Percentiles rank a stretch among this genome's conserved stretches.
Conservation (phyloP, 2,329 filamentous ascomycete species). For the Tolypocladium paradoxum region DNA sequence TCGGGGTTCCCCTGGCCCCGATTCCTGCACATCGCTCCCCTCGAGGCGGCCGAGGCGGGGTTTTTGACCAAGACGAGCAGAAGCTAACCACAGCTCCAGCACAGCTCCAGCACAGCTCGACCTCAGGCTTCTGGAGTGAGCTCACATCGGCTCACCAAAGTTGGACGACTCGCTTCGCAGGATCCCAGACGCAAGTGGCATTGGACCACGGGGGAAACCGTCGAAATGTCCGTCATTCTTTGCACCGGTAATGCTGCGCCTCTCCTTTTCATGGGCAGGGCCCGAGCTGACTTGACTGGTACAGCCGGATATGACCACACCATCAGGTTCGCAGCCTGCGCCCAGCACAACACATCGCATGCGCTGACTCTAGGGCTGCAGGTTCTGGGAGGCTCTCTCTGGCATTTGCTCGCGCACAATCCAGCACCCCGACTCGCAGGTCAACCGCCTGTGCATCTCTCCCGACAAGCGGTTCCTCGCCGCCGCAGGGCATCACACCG, state of each 20-base stretch:
- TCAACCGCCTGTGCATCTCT: constrained; percentile 96
- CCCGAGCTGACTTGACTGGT: constrained; percentile 10
- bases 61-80: neutral
- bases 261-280: neutral
- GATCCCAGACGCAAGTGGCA: neutral
- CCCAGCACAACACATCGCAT: neutral
- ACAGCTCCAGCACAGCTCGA: neutral
- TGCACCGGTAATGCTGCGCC: constrained; percentile 42
- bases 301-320: constrained; percentile 53
- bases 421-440: constrained; percentile 94
- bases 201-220: neutral
- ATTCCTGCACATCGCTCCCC: neutral
- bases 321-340: constrained; percentile 35
- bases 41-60: neutral
- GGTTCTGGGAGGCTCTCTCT: constrained; percentile 97
- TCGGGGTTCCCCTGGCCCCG: neutral
- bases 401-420: constrained; percentile 98
- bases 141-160: neutral
- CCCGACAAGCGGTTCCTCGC: constrained; percentile 95
- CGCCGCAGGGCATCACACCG: constrained; percentile 66
- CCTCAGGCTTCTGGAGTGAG: neutral
- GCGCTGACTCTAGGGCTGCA: constrained; percentile 23
- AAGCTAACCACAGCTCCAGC: neutral
- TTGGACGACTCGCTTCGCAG: neutral
- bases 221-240: constrained; percentile 49